Base-by-base conservation (phyloP, 1,139 yeast genomes). In the Geotrichum restrictum region DNA sequence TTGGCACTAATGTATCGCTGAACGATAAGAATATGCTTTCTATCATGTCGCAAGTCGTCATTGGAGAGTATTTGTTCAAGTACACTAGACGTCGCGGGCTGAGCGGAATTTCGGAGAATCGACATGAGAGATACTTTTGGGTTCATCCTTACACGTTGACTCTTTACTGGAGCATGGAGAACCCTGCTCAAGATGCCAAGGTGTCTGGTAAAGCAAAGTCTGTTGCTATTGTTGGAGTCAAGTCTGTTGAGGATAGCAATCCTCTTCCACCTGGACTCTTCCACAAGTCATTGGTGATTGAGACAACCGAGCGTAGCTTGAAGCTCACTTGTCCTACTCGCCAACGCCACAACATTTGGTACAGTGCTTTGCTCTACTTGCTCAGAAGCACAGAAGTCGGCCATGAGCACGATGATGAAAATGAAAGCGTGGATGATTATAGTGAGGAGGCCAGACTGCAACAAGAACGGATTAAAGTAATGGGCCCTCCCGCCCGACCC, bases 71-170 rank as follows among this genome's bases (percentile, higher is more conserved):
- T 60, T 74, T 89, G 57, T 85, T 79, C 79, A 93, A 93, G 69
- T 91, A 93, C 67, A 88, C 85, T 68, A 82, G 95, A 51, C 80
- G 82, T 57, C 88, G 94, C 11, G 85, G 88, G 14, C 76, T 88
- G 52, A 80, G 85, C 50, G 80, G 88, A 0, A 79, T 88, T 43
- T 80, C 94, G 0, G 93, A 86, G 54, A 80, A 79, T 49, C 79
- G 98, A 56, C 98, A 93, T 65, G 94, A 86, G 65, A 78, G 98
- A 59, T 93, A 82, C 69, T 93, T 93, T 77, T 93, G 98, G 98
- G 82, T 93, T 41, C 96, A 93, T 70, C 98, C 98, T 7, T 91
- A 89, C 68, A 85, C 95, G 3, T 73, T 88, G 72, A 88, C 96
- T 0, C 75, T 93, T 53, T 89, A 88, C 68, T 93, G 98, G 98